Evolutionary conservation across 768 basidiomycete genomes (phyloP), one percentile per base, ranked within the genome.

Genomic region (Xerocomellus dryophilus): DNA sequence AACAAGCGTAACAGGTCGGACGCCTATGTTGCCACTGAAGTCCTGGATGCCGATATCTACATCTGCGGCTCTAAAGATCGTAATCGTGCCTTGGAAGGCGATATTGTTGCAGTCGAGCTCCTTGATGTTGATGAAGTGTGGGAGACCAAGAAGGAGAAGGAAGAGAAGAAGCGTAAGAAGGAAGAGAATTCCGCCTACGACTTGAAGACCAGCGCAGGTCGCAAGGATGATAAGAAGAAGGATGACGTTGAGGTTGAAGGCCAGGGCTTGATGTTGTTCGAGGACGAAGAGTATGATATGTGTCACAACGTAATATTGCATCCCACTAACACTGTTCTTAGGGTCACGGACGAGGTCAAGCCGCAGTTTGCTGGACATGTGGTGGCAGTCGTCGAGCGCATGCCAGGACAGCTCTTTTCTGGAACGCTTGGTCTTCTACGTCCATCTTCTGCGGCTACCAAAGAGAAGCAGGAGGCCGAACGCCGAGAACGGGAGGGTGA

Each of bases 151-250:
- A 99, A 99, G 75, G 97, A 99, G 76, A 99, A 99, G 76, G 97
- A 98, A 71, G 97, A 98, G 78, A 99, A 99, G 86, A 98, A 99
- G 78, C 82, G 96, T 66, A 98, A 98, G 77, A 99, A 99, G 82
- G 97, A 98, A 75, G 97, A 98, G 75, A 97, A 95, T 68, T 87
- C 93, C 27, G 92, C 94, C 0, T 98, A 94, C 70, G 96, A 98
- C 65, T 67, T 87, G 51, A 91, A 86, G 70, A 78, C 84, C 7
- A 78, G 74, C 40, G 81, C 77, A 34, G 88, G 85, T 54, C 83
- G 91, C 62, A 94, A 92, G 74, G 92, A 94, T 65, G 96, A 98
- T 77, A 99, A 99, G 85, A 98, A 98, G 82, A 98, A 98, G 76
- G 97, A 99, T 65, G 97, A 98, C 65, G 96, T 99, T 29, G 97